A percentile compares a stretch with the other conserved stretches of the same genome.
Conservation (phyloP, 1,284 basidiomycete genomes). For the Malassezia slooffiae region DNA sequence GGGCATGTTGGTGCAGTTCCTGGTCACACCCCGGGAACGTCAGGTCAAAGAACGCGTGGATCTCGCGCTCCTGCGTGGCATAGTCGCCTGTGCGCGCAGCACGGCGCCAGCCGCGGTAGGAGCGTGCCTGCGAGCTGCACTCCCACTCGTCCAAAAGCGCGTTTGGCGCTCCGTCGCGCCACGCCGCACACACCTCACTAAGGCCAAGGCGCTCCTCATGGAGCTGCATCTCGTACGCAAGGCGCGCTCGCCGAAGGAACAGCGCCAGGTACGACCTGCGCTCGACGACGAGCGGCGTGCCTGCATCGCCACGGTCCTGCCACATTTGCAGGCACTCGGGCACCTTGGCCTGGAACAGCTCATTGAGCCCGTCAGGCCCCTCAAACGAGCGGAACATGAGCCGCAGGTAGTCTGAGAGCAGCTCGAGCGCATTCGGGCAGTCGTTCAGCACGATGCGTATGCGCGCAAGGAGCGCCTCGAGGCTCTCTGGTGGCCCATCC, state of each 20-base stretch:
- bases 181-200: background rate
- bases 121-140: constrained; percentile 2
- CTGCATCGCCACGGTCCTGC: too few species aligned
- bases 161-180: constrained; percentile 2
- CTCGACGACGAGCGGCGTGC: background rate
- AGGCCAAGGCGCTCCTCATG: constrained; percentile 9
- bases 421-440: background rate
- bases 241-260: constrained; percentile 11
- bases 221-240: constrained; percentile 13
- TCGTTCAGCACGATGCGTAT: background rate
- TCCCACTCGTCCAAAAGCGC: constrained; percentile 6
- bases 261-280: constrained; percentile 14
- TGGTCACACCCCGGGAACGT: constrained; percentile 16
- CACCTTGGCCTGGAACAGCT: constrained; percentile 9
- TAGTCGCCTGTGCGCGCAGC: constrained; percentile 9
- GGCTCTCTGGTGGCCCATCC: constrained; percentile 2
- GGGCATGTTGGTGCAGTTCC: constrained; percentile 14
- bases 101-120: constrained; percentile 7
- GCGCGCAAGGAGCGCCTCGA: background rate
- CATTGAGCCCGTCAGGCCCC: constrained; percentile 6
- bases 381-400: constrained; percentile 1
- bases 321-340: constrained; percentile 6
- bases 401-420: background rate
- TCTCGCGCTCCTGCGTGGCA: constrained; percentile 1
- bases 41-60: constrained; percentile 14